Conservation (phyloP, 257 asterid species). For the Eustoma russellianum region DNA sequence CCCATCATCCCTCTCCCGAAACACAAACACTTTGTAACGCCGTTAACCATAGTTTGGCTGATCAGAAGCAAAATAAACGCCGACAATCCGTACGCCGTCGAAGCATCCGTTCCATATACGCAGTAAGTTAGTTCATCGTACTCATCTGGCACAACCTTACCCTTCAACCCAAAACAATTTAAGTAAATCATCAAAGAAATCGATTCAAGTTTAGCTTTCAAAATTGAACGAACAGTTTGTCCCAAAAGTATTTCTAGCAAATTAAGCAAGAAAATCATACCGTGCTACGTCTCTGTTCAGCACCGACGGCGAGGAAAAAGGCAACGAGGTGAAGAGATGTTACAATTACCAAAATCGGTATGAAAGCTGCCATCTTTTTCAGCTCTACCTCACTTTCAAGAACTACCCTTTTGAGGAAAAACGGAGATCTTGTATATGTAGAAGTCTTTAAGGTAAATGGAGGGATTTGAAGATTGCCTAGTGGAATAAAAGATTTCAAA, state of each 20-base stretch:
- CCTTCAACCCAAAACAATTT: conserved; percentile 26
- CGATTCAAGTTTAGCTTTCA: background rate
- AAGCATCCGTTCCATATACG: conserved; percentile 71
- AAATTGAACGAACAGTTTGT: background rate
- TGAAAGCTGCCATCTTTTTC: conserved; percentile 54
- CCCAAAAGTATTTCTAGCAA: too few relatives aligned
- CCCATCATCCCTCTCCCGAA: conserved; percentile 75
- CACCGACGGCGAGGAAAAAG: conserved; percentile 89
- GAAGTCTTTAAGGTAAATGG: background rate
- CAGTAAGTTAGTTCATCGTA: conserved; percentile 83
- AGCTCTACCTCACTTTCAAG: background rate
- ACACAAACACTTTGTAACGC: conserved; percentile 86
- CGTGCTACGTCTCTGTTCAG: conserved; percentile 95
- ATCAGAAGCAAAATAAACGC: conserved; percentile 86
- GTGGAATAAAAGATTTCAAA: conserved; percentile 1
- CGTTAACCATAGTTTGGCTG: conserved; percentile 63
- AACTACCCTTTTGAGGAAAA: background rate
- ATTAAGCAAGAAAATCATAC: conserved; percentile 21
- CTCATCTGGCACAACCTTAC: conserved; percentile 68
- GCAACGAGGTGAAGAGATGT: conserved; percentile 73
- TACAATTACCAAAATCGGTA: conserved; percentile 52
- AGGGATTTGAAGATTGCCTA: background rate
- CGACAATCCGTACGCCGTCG: conserved; percentile 80
- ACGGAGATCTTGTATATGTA: background rate
- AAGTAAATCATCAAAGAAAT: too few relatives aligned